Percentiles rank a stretch among this genome's conserved stretches.
Evolutionary conservation across 164 flowering plant species (phyloP).

Genomic region (Magnolia kwangsiensis): DNA sequence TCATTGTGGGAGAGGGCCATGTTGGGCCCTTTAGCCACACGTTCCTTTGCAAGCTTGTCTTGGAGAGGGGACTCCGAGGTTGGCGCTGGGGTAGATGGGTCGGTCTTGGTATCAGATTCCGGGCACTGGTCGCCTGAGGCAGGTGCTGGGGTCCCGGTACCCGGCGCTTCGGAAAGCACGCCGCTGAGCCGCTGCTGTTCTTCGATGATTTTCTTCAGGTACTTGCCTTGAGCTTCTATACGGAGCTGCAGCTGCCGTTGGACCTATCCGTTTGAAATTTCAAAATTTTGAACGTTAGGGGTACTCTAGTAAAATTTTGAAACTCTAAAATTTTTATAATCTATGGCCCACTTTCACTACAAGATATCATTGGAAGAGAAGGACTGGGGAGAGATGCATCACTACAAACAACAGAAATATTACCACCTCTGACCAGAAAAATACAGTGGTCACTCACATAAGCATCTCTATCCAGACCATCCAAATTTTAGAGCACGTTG

Average conservation of each 20-base stretch:
- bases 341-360: neutral
- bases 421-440: too few relatives aligned
- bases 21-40: slow-evolving; percentile 17
- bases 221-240: slow-evolving; percentile 96
- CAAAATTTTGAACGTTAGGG: neutral
- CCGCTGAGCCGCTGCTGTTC: slow-evolving; percentile 88
- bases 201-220: slow-evolving; percentile 88
- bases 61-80: slow-evolving; percentile 58
- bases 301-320: neutral
- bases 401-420: too few relatives aligned
- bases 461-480: too few relatives aligned
- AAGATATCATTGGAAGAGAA: too few relatives aligned
- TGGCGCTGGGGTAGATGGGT: slow-evolving; percentile 79
- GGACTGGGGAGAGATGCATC: neutral
- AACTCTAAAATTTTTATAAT: too few relatives aligned
- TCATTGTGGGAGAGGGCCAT: slow-evolving; percentile 62
- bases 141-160: slow-evolving; percentile 29
- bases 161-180: slow-evolving; percentile 52
- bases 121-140: slow-evolving; percentile 38
- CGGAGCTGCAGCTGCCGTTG: slow-evolving; percentile 90
- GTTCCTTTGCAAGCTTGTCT: slow-evolving; percentile 36
- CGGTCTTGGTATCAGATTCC: slow-evolving; percentile 50
- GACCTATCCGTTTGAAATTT: slow-evolving; percentile 41
- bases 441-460: too few relatives aligned
- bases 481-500: too few relatives aligned